These are phyloP conservation scores for Bacidia rubella DNA, from an alignment of 495 filamentous ascomycete genomes.

Conservation along the genomic window DNA sequence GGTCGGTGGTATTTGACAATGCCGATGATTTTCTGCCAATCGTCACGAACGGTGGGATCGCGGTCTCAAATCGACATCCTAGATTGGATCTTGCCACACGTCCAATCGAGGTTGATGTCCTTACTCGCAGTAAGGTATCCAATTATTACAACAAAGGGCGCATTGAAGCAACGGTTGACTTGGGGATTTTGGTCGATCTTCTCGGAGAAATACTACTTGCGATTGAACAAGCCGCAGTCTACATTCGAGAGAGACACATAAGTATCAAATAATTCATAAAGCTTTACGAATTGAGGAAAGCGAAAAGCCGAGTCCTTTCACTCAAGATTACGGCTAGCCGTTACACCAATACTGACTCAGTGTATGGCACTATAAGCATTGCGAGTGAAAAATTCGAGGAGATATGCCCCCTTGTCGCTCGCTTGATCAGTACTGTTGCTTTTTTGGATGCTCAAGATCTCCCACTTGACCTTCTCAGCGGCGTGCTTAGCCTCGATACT, in stretches of 20 bases:
- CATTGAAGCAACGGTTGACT: too few relatives aligned
- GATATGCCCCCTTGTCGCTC: not conserved
- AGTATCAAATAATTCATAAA: too few relatives aligned
- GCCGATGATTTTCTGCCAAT: not conserved
- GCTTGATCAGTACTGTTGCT: not conserved
- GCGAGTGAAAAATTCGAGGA: not conserved
- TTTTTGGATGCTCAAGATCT: slow-evolving; percentile 1
- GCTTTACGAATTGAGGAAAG: too few relatives aligned
- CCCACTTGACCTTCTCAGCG: not conserved
- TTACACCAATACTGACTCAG: too few relatives aligned
- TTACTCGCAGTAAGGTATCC: too few relatives aligned
- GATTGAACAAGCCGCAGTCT: too few relatives aligned
- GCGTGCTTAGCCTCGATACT: not conserved
- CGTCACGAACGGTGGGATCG: not conserved
- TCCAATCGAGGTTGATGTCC: not conserved
- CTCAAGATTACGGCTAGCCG: too few relatives aligned
- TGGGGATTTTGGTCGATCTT: too few relatives aligned
- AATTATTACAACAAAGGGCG: too few relatives aligned
- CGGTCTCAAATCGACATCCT: not conserved
- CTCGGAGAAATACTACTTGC: too few relatives aligned
- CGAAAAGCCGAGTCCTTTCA: too few relatives aligned
- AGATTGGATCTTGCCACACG: not conserved
- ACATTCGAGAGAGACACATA: too few relatives aligned
- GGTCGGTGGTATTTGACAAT: not conserved
- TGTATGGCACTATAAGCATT: not conserved